These are phyloP conservation scores for Nicotiana rustica DNA, from an alignment of 305 asterid genomes.

Conservation along the genomic window DNA sequence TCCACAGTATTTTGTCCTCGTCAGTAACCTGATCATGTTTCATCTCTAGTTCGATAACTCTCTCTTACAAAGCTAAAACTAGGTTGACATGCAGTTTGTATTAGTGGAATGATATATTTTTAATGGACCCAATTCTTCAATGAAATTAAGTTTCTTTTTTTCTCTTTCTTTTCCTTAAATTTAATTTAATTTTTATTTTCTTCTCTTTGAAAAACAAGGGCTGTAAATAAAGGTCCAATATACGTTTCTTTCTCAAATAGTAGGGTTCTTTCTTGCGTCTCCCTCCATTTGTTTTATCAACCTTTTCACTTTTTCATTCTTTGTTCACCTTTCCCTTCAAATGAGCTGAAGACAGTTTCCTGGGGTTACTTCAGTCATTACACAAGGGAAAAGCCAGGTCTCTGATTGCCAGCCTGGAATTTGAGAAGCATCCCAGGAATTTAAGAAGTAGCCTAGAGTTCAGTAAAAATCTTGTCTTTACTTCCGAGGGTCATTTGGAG, in stretches of 20 bases:
- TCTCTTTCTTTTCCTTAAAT: no score
- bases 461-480: slow-evolving; percentile 17
- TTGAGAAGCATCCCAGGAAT: slow-evolving; percentile 45
- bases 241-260: background rate
- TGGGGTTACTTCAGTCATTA: slow-evolving; percentile 27
- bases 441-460: slow-evolving; percentile 31
- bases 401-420: slow-evolving; percentile 55
- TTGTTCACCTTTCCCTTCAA: background rate
- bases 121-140: no score
- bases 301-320: background rate
- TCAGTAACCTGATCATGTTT: background rate
- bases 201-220: background rate
- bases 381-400: slow-evolving; percentile 44
- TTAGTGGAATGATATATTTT: background rate
- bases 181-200: background rate
- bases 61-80: background rate
- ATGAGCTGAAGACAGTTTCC: background rate
- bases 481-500: background rate
- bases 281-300: slow-evolving; percentile 1
- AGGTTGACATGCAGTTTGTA: background rate
- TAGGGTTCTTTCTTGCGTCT: background rate
- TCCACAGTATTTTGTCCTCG: background rate
- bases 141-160: no score
- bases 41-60: background rate
- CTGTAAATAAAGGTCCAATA: background rate